These are phyloP conservation scores for Pouteria campechiana DNA, from an alignment of 179 eudicot genomes.

Conservation along the genomic window DNA sequence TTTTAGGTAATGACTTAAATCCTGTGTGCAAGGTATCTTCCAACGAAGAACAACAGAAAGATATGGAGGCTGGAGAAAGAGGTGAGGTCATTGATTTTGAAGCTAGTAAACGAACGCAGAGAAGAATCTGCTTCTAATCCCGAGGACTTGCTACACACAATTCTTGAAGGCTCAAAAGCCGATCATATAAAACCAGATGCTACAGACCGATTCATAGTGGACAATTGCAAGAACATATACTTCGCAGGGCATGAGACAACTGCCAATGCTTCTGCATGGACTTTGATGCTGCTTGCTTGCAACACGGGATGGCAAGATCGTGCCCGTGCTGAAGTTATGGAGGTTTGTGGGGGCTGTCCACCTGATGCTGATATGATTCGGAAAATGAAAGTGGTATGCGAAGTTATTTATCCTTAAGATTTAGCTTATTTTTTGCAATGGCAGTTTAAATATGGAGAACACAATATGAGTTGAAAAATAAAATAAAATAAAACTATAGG, in stretches of 20 bases:
- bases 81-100: conserved; percentile 34
- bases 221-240: conserved; percentile 49
- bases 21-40: no score
- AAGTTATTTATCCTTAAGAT: no score
- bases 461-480: no score
- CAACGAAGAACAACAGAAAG: conserved; percentile 37
- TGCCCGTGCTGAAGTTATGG: conserved; percentile 34
- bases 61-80: conserved; percentile 38
- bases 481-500: no score
- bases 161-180: conserved; percentile 38
- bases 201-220: conserved; percentile 25
- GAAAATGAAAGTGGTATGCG: conserved; percentile 37
- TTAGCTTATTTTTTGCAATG: no score
- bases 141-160: conserved; percentile 41
- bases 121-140: conserved; percentile 15
- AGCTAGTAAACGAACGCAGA: conserved; percentile 31
- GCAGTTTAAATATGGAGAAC: no score
- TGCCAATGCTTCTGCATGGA: conserved; percentile 35
- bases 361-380: conserved; percentile 23
- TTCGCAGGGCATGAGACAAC: conserved; percentile 60
- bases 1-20: no score
- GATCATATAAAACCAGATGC: conserved; percentile 10
- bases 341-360: conserved; percentile 18
- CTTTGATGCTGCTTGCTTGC: conserved; percentile 33
- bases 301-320: conserved; percentile 51